phyloP scores from a whole-genome alignment of 257 asterid species.

The Petrea volubilis region DNA sequence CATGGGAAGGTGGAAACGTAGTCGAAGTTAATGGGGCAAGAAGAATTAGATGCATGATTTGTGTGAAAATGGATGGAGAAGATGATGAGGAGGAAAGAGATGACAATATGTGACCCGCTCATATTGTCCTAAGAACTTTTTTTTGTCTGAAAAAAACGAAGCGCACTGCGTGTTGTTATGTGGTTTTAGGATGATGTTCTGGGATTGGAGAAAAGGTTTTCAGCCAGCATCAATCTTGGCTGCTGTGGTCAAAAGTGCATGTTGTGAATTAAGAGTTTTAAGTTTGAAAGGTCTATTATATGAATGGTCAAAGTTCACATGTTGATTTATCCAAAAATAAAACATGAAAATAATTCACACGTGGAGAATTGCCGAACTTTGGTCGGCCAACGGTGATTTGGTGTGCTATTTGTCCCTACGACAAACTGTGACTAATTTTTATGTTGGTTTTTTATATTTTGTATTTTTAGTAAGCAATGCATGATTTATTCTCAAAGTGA shows the following conservation, averaged over 20 bases:
- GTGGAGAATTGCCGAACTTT: no score
- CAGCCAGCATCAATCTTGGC: conserved; percentile 36
- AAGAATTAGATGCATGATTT: conserved; percentile 20
- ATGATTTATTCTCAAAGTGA: no score
- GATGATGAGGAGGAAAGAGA: conserved; percentile 10
- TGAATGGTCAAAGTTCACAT: background rate
- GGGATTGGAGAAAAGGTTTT: background rate
- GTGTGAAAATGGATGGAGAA: background rate
- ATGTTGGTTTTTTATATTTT: no score
- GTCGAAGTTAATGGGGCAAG: conserved; percentile 53
- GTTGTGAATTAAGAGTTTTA: background rate
- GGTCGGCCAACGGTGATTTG: no score
- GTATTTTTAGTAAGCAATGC: no score
- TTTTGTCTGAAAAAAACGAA: background rate
- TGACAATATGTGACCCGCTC: conserved; percentile 13
- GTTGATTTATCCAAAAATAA: no score
- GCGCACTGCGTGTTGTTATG: background rate
- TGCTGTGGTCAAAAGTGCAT: conserved; percentile 26
- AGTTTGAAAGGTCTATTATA: background rate
- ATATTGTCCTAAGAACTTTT: background rate
- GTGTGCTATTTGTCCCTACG: no score
- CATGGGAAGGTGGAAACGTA: conserved; percentile 59
- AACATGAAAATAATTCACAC: no score
- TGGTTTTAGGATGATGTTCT: background rate
- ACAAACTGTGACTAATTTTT: no score